A percentile compares a stretch with the other conserved stretches of the same genome.
Conservation (phyloP, 768 basidiomycete species). For the Cystofilobasidium macerans region DNA sequence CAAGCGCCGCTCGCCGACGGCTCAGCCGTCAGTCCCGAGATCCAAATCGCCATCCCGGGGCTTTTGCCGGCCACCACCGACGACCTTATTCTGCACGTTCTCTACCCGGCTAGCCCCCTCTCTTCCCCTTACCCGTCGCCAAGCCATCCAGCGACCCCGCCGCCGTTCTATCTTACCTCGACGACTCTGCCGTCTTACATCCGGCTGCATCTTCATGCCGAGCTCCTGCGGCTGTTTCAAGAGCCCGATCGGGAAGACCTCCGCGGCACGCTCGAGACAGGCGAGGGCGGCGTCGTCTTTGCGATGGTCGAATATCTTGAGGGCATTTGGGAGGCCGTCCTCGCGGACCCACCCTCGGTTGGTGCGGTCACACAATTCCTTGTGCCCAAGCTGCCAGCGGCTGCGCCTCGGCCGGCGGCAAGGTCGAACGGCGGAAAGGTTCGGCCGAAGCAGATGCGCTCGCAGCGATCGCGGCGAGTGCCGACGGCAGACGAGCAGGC, state of each 20-base stretch:
- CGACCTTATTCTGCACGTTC: slow-evolving; percentile 52
- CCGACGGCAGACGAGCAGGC: slow-evolving; percentile 33
- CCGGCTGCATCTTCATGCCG: slow-evolving; percentile 65
- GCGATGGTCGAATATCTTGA: slow-evolving; percentile 53
- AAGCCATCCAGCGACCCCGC: slow-evolving; percentile 42
- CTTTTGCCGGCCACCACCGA: not conserved
- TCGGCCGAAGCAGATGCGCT: slow-evolving; percentile 1
- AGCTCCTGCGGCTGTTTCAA: slow-evolving; percentile 51
- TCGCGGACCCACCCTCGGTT: slow-evolving; percentile 58
- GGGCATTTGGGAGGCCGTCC: slow-evolving; percentile 55
- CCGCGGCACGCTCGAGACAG: slow-evolving; percentile 48
- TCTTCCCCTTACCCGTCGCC: slow-evolving; percentile 43
- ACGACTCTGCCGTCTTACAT: slow-evolving; percentile 62
- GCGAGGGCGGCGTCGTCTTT: slow-evolving; percentile 60
- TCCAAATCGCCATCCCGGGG: slow-evolving; percentile 47
- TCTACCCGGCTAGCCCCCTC: slow-evolving; percentile 43
- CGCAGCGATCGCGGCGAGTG: slow-evolving; percentile 28
- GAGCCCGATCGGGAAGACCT: slow-evolving; percentile 41
- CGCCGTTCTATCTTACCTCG: slow-evolving; percentile 67
- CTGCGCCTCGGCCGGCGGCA: slow-evolving; percentile 3
- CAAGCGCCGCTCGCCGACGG: slow-evolving; percentile 29
- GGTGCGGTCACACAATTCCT: slow-evolving; percentile 56
- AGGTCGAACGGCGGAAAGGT: not conserved
- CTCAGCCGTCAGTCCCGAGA: slow-evolving; percentile 27
- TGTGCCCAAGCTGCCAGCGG: slow-evolving; percentile 35